These are phyloP conservation scores for Westerdykella sp. DNA, from an alignment of 2,329 filamentous ascomycete species.

Conservation along the genomic window DNA sequence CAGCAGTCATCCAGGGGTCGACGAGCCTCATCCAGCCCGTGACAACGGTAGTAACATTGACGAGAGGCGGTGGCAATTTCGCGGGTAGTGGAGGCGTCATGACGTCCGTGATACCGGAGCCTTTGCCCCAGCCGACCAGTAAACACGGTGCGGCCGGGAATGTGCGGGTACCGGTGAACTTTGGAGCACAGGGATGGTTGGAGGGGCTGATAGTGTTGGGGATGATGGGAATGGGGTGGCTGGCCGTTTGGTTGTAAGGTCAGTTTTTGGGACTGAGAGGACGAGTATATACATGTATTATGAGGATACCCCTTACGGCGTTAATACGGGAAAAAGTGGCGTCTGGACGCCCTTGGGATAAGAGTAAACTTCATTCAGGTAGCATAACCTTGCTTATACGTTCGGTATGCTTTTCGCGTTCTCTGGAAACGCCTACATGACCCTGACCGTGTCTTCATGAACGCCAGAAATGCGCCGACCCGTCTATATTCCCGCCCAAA, in stretches of 20 bases:
- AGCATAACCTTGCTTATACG: no score
- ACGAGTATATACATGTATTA: conserved; percentile 5
- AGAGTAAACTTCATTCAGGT: no score
- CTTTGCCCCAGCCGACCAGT: conserved; percentile 1
- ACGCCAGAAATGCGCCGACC: no score
- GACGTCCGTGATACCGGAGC: neutral
- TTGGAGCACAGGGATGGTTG: conserved; percentile 6
- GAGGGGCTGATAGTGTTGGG: conserved; percentile 11
- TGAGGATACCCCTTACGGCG: conserved; percentile 6
- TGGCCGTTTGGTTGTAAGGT: conserved; percentile 13
- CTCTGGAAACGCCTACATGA: no score
- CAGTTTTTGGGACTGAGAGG: neutral
- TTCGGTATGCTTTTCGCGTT: no score
- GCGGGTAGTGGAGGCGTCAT: neutral
- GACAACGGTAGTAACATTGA: conserved; percentile 15
- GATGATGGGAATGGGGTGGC: conserved; percentile 10
- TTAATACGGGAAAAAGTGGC: no score
- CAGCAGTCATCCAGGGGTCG: conserved; percentile 20
- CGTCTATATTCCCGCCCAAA: no score
- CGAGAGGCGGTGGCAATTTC: conserved; percentile 1
- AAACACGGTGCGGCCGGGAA: conserved; percentile 3
- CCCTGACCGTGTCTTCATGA: no score
- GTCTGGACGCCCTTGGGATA: no score
- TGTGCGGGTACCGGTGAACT: neutral
- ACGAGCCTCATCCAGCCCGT: conserved; percentile 17